Evolutionary conservation across 2,329 filamentous ascomycete species (phyloP).

Genomic region (Colletotrichum sp.): DNA sequence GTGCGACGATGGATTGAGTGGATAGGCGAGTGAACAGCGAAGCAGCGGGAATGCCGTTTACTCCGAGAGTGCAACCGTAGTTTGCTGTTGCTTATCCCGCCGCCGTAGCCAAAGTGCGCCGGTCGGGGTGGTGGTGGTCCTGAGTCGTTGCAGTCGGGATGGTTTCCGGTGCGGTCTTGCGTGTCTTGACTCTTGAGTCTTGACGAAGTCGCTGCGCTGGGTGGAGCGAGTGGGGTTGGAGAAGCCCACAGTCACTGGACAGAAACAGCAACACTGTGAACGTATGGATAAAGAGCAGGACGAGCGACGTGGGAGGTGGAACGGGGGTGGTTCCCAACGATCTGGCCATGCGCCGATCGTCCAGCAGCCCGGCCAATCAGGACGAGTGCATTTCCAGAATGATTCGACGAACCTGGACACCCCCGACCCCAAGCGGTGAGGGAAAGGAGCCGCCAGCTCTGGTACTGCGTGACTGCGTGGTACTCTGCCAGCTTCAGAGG

Average conservation of each 20-base stretch:
- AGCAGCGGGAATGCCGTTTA: not conserved
- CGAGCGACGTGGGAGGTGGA: not conserved
- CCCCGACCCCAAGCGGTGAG: conserved; percentile 18
- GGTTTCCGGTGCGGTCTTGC: not conserved
- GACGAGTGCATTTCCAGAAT: not conserved
- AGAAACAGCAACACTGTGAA: not conserved
- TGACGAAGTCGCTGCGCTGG: not conserved
- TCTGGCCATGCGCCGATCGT: conserved; percentile 18
- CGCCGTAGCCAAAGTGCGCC: not conserved
- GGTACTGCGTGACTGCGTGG: not conserved
- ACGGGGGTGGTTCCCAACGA: conserved; percentile 15
- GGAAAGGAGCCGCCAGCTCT: not conserved
- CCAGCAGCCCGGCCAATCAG: conserved; percentile 3
- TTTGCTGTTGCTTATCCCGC: not conserved
- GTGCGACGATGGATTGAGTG: not conserved
- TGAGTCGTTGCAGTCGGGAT: not conserved
- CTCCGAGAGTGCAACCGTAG: not conserved
- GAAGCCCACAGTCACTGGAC: not conserved
- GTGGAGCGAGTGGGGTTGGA: not conserved
- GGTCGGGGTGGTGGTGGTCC: not conserved
- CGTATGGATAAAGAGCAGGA: not conserved
- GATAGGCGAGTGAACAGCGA: not conserved
- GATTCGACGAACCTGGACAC: conserved; percentile 6
- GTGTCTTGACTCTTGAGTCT: not conserved
- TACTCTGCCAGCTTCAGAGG: not conserved